Percentiles rank a stretch among this genome's conserved stretches.
Conservation (phyloP, 305 asterid genomes). For the Solanum hybrid region DNA sequence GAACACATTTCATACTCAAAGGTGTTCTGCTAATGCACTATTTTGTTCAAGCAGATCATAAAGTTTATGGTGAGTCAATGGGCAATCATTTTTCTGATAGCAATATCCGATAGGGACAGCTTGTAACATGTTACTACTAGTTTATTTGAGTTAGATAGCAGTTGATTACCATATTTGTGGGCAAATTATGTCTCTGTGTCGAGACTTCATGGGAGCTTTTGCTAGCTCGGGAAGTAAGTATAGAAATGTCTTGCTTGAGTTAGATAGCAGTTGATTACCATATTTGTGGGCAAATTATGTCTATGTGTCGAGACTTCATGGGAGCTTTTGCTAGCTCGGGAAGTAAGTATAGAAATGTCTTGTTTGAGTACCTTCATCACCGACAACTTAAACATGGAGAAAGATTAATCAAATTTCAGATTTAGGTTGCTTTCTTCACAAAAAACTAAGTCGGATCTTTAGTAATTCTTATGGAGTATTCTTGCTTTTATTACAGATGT, state of each 20-base stretch:
- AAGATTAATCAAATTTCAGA: background rate
- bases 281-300: background rate
- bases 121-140: background rate
- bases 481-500: background rate
- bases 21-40: background rate
- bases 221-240: background rate
- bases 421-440: background rate
- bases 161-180: background rate
- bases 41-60: background rate
- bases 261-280: background rate
- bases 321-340: background rate
- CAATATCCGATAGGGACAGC: background rate
- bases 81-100: background rate
- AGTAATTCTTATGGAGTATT: background rate
- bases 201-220: background rate
- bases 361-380: background rate
- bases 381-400: background rate
- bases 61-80: background rate
- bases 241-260: background rate
- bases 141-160: background rate
- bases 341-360: background rate
- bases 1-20: background rate
- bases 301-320: background rate
- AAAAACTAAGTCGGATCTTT: background rate
- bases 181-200: background rate